Evolutionary conservation across 2,329 filamentous ascomycete species (phyloP), one percentile per base, ranked within the genome.

Genomic region (Monosporascus sp.): DNA sequence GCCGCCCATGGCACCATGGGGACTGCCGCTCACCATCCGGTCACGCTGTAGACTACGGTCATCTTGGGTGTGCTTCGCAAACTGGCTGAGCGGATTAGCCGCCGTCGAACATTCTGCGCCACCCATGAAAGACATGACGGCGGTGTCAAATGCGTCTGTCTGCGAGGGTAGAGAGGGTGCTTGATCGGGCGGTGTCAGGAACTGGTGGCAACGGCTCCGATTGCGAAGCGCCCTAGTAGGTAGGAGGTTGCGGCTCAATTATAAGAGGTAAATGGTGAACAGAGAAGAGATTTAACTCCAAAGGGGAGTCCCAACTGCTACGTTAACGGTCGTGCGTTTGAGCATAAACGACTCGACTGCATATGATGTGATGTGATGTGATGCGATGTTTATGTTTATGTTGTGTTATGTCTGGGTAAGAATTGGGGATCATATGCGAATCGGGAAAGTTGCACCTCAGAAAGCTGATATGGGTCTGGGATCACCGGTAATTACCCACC

Each of bases 91-190:
- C 54, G 95, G 94, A 73, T 99, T 99, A 67, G 88, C 90, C 60
- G 89, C 91, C 57, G 94, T 95, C 53, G 93, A 97, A 80, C 94
- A 99, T 77, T 97, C 94, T 64, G 93, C 89, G 64, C 93, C 92
- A 74, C 90, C 90, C 65, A 97, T 82, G 72, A 99, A 97, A 52
- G 93, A 97, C 93, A 99, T 97, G 61, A 57, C 77, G 64, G 51
- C 54, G 55, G 48, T 20, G 18, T 49, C 25, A 37, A 51, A 50
- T 44, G 47, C 24, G 45, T 43, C 11, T 25, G 6, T 25, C 15
- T 50, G 52, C 45, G 50, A 35, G 14, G 18, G 54, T 50, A 51
- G 60, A 53, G 52, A 50, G 49, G 38, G 35, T 31, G 49, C n/a
- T 41, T 39, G 31, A 49, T 39, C 44, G 49, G 43, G 53, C 20